Conservation (phyloP, 768 basidiomycete species). For the Mycena belliarum region DNA sequence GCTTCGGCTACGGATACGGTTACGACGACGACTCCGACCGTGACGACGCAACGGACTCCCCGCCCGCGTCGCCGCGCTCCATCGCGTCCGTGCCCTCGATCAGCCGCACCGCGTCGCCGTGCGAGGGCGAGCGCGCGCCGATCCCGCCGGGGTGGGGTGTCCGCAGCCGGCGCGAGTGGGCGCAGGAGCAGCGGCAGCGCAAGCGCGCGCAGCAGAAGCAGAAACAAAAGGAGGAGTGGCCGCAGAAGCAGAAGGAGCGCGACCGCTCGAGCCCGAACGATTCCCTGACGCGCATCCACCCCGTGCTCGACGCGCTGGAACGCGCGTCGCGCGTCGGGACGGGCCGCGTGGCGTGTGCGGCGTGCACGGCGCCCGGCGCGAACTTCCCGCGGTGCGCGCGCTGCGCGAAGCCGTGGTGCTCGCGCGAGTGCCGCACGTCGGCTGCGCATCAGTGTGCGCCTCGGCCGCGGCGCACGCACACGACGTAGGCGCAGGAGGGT, state of each 20-base stretch:
- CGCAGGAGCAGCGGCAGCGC: neutral
- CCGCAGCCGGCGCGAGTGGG: neutral
- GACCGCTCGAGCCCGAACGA: neutral
- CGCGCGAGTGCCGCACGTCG: conserved; percentile 11
- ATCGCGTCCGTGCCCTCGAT: conserved; percentile 12
- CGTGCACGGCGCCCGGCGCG: conserved; percentile 3
- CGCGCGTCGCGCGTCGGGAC: conserved; percentile 15
- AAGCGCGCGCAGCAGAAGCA: neutral
- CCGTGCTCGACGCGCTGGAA: conserved; percentile 10
- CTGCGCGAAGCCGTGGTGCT: conserved; percentile 17
- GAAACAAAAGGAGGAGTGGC: too few relatives aligned
- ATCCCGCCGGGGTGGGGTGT: conserved; percentile 12
- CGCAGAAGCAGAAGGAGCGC: too few relatives aligned
- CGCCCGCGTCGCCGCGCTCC: neutral
- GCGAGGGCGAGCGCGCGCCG: conserved; percentile 5
- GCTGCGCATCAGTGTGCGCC: conserved; percentile 11
- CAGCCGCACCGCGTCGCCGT: conserved; percentile 19
- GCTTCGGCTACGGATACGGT: too few relatives aligned
- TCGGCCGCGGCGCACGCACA: conserved; percentile 2
- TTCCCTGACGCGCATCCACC: conserved; percentile 7
- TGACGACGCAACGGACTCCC: neutral
- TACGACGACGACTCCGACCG: neutral
- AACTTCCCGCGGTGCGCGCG: conserved; percentile 19
- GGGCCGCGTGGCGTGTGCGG: conserved; percentile 15
- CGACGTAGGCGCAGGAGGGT: too few relatives aligned